A percentile compares a stretch with the other conserved stretches of the same genome.
Conservation (phyloP, 2,329 filamentous ascomycete genomes). For the Aspergillaceae sp. region DNA sequence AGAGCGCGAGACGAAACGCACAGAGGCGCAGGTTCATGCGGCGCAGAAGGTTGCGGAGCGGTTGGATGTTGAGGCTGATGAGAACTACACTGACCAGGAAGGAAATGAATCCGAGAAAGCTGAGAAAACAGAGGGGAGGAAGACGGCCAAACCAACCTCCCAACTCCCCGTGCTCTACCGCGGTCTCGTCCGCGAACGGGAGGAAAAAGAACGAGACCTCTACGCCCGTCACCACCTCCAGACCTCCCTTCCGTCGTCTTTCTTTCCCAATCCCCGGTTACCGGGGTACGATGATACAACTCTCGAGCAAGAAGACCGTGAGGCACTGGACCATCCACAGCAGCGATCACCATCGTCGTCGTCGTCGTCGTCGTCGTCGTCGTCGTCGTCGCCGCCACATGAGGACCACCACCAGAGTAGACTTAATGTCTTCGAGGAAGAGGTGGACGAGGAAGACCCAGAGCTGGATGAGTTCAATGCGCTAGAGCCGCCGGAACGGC, state of each 20-base stretch:
- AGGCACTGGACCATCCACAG: constrained; percentile 52
- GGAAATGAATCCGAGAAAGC: constrained; percentile 3
- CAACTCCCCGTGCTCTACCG: constrained; percentile 73
- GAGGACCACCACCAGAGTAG: not conserved
- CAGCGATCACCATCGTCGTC: too few relatives aligned
- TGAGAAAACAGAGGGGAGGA: constrained; percentile 10
- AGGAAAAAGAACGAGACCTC: constrained; percentile 46
- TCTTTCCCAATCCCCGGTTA: constrained; percentile 36
- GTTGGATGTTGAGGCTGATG: constrained; percentile 52
- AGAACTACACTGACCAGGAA: not conserved
- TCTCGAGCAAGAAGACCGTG: constrained; percentile 63
- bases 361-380: too few relatives aligned
- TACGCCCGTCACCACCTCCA: constrained; percentile 26
- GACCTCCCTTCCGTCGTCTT: constrained; percentile 25
- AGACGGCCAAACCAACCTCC: constrained; percentile 45
- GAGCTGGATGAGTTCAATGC: constrained; percentile 74
- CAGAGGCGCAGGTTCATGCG: constrained; percentile 61
- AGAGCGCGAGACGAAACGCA: constrained; percentile 59
- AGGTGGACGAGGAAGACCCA: constrained; percentile 61
- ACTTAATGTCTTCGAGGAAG: constrained; percentile 38
- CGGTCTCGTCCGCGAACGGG: constrained; percentile 59
- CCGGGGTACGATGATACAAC: constrained; percentile 61
- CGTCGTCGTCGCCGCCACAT: not conserved
- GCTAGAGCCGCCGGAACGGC: constrained; percentile 56
- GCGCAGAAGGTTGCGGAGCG: constrained; percentile 78